Evolutionary conservation across 2,329 filamentous ascomycete genomes (phyloP), one percentile per base, ranked within the genome.

Genomic region (Pestalotiopsis sp.): DNA sequence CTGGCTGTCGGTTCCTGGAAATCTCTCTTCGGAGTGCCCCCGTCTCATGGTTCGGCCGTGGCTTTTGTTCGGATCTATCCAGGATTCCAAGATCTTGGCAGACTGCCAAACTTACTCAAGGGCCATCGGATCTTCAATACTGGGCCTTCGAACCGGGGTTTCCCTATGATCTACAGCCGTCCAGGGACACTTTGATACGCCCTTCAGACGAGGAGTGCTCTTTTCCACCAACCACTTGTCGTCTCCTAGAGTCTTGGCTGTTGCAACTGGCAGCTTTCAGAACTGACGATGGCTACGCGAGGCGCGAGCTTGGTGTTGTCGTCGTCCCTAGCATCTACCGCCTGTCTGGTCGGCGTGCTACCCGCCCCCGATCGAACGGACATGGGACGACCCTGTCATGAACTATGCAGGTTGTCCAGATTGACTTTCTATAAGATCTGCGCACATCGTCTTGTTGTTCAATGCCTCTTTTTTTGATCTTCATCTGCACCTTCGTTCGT

Each of bases 401-500:
- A 14, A 17, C 20, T 60, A 27, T 27, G 57, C 7, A 17, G 23
- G 11, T 60, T 13, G 23, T n/a, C 45, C 45, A 52, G 45, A 52
- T 52, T 23, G 20, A 11, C 45, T 52, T 38, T 62, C 41, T 61
- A 66, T 66, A 66, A 66, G 65, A 66, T 66, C 65, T 66, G 13
- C 65, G 52, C 27, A n/a, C 23, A 45, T 59, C 52, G 31, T n/a
- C 13, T 40, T n/a, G 36, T 17, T 49, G 23, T 66, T 13, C 20
- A 17, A n/a, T 45, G 38, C 13, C 25, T 27, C 45, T 52, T 52
- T 60, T 60, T 52, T 52, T 49, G 65, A 66, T 66, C 52, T 66
- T 45, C 65, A 49, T 66, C 65, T 60, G 41, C 58, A 65, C 66
- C 66, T 40, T 64, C 66, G 20, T 60, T 66, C 52, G 41, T 41